Conservation (phyloP, 129 eudicot species). For the Glebionis coronaria region DNA sequence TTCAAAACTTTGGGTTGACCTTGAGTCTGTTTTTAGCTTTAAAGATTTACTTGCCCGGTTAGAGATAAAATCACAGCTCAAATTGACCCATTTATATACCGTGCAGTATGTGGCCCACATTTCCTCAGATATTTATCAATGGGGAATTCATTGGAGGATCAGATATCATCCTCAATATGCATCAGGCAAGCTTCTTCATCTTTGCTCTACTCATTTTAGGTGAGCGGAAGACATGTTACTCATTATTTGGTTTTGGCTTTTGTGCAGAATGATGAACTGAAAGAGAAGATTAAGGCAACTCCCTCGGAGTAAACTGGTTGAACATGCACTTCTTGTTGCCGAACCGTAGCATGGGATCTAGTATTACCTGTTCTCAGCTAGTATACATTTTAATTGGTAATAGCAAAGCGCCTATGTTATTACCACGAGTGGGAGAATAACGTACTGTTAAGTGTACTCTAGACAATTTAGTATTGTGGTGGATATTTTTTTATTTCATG, state of each 20-base stretch:
- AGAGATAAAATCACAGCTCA: neutral
- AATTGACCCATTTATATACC: neutral
- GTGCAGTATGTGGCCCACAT: constrained; percentile 96
- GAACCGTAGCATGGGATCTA: neutral
- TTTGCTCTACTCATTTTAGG: neutral
- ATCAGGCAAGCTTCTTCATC: constrained; percentile 47
- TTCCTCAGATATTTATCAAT: constrained; percentile 92
- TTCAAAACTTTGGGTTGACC: neutral
- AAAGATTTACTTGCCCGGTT: too few relatives aligned
- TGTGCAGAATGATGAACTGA: constrained; percentile 76
- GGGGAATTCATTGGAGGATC: constrained; percentile 99
- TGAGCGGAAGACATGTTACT: neutral
- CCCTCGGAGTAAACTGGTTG: constrained; percentile 17
- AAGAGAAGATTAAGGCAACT: constrained; percentile 57
- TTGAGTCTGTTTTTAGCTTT: neutral
- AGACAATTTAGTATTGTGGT: neutral
- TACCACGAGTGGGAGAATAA: constrained; percentile 18
- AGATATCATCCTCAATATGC: constrained; percentile 90
- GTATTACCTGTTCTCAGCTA: constrained; percentile 5
- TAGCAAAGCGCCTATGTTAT: neutral
- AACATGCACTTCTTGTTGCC: neutral
- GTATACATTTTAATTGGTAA: constrained; percentile 3
- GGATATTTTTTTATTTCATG: neutral
- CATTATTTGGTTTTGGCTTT: neutral
- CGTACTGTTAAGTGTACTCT: constrained; percentile 10